Percentiles rank a stretch among this genome's conserved stretches.
Evolutionary conservation across 2,329 filamentous ascomycete species (phyloP).

Genomic region (Bipolaris gigantea): DNA sequence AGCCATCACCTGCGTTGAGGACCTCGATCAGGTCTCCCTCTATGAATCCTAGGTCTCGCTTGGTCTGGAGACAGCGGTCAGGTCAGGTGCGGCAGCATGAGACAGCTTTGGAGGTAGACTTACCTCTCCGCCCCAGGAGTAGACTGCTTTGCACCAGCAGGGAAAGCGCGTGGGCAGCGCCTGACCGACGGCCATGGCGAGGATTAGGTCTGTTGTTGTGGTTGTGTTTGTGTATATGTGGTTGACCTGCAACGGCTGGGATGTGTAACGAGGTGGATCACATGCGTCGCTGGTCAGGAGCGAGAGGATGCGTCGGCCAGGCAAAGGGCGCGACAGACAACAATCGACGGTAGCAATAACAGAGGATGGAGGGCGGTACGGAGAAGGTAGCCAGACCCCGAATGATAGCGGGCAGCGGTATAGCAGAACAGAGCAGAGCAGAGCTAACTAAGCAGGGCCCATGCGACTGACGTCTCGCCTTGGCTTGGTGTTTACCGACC

Average conservation of each 20-base stretch:
- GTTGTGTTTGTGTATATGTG: slow-evolving; percentile 1
- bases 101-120: slow-evolving; percentile 15
- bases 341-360: slow-evolving; percentile 13
- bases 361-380: not conserved
- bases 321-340: slow-evolving; percentile 1
- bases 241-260: slow-evolving; percentile 25
- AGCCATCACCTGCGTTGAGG: slow-evolving; percentile 93
- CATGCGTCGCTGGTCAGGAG: slow-evolving; percentile 19
- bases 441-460: slow-evolving; percentile 17
- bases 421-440: slow-evolving; percentile 5
- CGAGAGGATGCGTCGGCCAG: slow-evolving; percentile 8
- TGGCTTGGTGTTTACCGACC: slow-evolving; percentile 22
- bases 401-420: slow-evolving; percentile 22
- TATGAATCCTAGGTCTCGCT: slow-evolving; percentile 93
- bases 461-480: slow-evolving; percentile 20
- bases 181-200: slow-evolving; percentile 52
- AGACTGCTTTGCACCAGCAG: slow-evolving; percentile 88
- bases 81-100: slow-evolving; percentile 14
- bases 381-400: slow-evolving; percentile 12
- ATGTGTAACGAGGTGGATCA: slow-evolving; percentile 11
- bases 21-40: slow-evolving; percentile 98
- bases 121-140: slow-evolving; percentile 87
- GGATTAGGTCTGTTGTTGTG: not conserved
- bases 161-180: slow-evolving; percentile 76
- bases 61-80: slow-evolving; percentile 59